A percentile compares a stretch with the other conserved stretches of the same genome.
Evolutionary conservation across 129 eudicot genomes (phyloP).

Genomic region (Dittrichia graveolens): DNA sequence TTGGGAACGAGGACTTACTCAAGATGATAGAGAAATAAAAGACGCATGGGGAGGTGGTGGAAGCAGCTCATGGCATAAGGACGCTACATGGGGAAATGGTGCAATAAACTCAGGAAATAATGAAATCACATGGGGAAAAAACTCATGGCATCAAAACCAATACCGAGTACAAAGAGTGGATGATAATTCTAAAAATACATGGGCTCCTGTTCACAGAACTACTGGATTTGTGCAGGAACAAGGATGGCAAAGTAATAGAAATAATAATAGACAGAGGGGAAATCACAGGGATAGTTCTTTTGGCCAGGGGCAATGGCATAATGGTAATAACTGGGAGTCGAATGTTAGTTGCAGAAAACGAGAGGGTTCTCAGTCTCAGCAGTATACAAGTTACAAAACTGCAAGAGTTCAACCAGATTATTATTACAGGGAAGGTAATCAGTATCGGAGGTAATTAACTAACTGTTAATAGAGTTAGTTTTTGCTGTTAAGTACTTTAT

Average conservation of each 20-base stretch:
- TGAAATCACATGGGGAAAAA: conserved; percentile 42
- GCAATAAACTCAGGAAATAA: conserved; percentile 37
- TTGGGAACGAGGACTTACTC: conserved; percentile 40
- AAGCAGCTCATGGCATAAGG: conserved; percentile 37
- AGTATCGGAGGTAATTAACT: conserved; percentile 33
- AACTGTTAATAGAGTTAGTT: conserved; percentile 30
- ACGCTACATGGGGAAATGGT: conserved; percentile 16
- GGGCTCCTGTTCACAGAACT: neutral
- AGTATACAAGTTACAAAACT: conserved; percentile 51
- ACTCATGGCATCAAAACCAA: conserved; percentile 51
- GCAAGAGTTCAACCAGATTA: conserved; percentile 41
- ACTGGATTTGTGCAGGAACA: neutral
- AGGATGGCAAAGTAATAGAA: conserved; percentile 26
- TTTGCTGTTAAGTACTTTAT: conserved; percentile 21
- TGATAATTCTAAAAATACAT: neutral
- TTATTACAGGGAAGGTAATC: conserved; percentile 33
- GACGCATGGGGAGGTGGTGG: conserved; percentile 43
- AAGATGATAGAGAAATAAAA: conserved; percentile 30
- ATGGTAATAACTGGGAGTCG: conserved; percentile 35
- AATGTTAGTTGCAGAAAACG: conserved; percentile 58
- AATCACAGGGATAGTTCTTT: conserved; percentile 28
- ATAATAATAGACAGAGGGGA: conserved; percentile 21
- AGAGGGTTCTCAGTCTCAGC: conserved; percentile 49
- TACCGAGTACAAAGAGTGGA: conserved; percentile 11
- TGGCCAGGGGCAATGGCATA: conserved; percentile 41